Percentiles rank a stretch among this genome's conserved stretches.
Evolutionary conservation across 352 stramenopile genomes (phyloP).

Genomic region (Phytophthora tentaculata): DNA sequence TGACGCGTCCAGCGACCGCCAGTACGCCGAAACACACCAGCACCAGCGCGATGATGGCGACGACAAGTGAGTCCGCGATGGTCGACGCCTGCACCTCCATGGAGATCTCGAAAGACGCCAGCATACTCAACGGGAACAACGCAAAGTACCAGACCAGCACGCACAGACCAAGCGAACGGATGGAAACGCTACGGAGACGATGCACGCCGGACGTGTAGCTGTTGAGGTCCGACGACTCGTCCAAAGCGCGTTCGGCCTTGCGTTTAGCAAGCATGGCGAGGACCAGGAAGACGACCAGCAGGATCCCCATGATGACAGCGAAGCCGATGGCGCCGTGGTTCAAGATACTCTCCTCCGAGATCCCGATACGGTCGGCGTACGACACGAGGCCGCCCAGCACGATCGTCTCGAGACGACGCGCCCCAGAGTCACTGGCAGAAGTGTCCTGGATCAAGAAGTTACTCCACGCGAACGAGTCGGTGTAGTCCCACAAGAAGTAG

Average conservation of each 20-base stretch:
- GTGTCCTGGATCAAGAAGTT: slow-evolving; percentile 58
- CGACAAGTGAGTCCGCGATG: slow-evolving; percentile 35
- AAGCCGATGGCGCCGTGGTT: slow-evolving; percentile 47
- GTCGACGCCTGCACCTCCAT: slow-evolving; percentile 60
- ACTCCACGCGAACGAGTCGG: slow-evolving; percentile 74
- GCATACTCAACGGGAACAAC: slow-evolving; percentile 67
- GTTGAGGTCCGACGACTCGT: slow-evolving; percentile 46
- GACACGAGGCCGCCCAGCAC: slow-evolving; percentile 61
- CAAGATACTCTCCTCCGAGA: slow-evolving; percentile 55
- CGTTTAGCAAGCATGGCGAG: slow-evolving; percentile 60
- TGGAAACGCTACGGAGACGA: slow-evolving; percentile 61
- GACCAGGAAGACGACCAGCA: slow-evolving; percentile 56
- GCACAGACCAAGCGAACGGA: slow-evolving; percentile 62
- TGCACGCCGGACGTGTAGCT: slow-evolving; percentile 52
- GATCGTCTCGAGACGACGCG: slow-evolving; percentile 63
- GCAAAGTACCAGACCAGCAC: slow-evolving; percentile 72
- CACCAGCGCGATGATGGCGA: slow-evolving; percentile 53
- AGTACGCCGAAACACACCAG: slow-evolving; percentile 57
- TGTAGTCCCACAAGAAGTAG: slow-evolving; percentile 74
- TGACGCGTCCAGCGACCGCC: slow-evolving; percentile 53
- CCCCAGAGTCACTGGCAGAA: slow-evolving; percentile 15
- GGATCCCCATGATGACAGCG: slow-evolving; percentile 48
- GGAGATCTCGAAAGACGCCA: slow-evolving; percentile 69
- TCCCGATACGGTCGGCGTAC: slow-evolving; percentile 61
- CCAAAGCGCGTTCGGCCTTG: slow-evolving; percentile 50